Evolutionary conservation across 768 basidiomycete genomes (phyloP).

Genomic region (Termitomyces sp.): DNA sequence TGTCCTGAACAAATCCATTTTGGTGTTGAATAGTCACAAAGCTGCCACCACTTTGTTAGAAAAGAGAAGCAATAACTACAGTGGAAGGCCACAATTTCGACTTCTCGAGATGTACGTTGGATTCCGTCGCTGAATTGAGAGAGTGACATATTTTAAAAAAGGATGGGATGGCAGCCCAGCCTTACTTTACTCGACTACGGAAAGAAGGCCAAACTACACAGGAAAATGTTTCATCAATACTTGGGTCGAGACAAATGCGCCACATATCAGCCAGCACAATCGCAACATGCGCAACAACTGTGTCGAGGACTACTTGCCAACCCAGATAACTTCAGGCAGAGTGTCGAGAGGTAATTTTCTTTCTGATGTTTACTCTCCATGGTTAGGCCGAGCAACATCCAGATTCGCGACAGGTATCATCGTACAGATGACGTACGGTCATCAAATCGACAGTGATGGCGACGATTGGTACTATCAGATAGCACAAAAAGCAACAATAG

Average conservation of each 20-base stretch:
- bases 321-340: neutral
- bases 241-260: neutral
- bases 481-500: neutral
- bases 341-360: neutral
- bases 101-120: slow-evolving; percentile 6
- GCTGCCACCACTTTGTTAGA: slow-evolving; percentile 9
- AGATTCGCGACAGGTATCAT: slow-evolving; percentile 13
- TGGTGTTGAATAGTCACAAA: slow-evolving; percentile 8
- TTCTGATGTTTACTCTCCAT: neutral
- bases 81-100: slow-evolving; percentile 7
- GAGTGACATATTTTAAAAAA: neutral
- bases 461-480: slow-evolving; percentile 13
- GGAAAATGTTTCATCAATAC: slow-evolving; percentile 9
- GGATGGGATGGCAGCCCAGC: slow-evolving; percentile 3
- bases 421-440: slow-evolving; percentile 14
- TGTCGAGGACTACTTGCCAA: neutral
- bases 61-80: slow-evolving; percentile 8
- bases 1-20: neutral
- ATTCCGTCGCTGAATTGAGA: neutral
- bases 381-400: neutral
- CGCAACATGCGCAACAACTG: neutral
- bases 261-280: slow-evolving; percentile 6
- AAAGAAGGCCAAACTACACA: slow-evolving; percentile 2
- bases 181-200: slow-evolving; percentile 4
- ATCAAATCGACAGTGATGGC: slow-evolving; percentile 5